Base-by-base conservation (phyloP, 169 alveolate genomes). In the Plasmodium vinckei region DNA sequence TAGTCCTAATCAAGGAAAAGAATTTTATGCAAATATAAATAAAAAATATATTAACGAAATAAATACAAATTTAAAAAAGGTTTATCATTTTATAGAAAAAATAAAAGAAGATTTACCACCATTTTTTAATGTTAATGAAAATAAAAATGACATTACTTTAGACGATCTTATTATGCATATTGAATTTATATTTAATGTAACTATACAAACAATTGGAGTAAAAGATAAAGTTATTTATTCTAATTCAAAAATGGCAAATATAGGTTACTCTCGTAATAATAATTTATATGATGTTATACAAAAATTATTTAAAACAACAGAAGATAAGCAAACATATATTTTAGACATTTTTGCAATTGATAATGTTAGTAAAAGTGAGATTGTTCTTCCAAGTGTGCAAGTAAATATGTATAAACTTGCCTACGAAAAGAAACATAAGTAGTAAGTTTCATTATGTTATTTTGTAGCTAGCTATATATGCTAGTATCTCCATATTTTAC, bases 181-280 rank as follows among this genome's bases (percentile, higher is more conserved):
- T 21, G 89, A 79, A 42, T n/a, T 39, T 5, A 19, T 79, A 23
- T 79, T 79, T 46, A 53, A 57, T 79, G 75, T 79, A 6, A 65
- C 72, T 27, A 79, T 79, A 33, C 82, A 65, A 51, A 79, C 89
- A 2, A n/a, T 79, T 15, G 77, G 69, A 12, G 89, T 64, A 12
- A 49, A 57, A 15, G 89, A 79, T 33, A 79, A 79, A 79, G 56
- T 79, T 13, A 79, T 79, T 27, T 79, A 79, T 60, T 49, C 89
- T 5, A 79, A 79, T 2, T 79, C 67, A 17, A 33, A 6, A 25
- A 39, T 67, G 9, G 46, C 69, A 21, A 33, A 69, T 53, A 33
- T 67, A 21, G 13, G 53, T 0, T 23, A 65, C 42, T 65, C 46
- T 0, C 57, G 70, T 4, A 5, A 46, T 13, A 65, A 33, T 15